A percentile compares a stretch with the other conserved stretches of the same genome.
Evolutionary conservation across 1,284 basidiomycete species (phyloP).

Genomic region (Ceratobasidium sp.): DNA sequence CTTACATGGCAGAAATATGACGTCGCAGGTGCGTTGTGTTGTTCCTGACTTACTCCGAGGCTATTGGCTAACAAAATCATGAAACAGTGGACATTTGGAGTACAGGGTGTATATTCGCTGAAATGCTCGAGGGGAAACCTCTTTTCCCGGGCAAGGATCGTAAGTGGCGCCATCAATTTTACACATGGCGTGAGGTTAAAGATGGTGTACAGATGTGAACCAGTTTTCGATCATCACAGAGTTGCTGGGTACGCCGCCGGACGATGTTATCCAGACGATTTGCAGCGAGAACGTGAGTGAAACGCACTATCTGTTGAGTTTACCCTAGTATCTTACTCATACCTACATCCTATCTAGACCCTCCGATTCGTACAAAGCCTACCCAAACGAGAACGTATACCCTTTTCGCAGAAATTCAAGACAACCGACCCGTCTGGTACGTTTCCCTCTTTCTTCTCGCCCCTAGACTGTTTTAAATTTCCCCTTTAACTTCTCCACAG

Average conservation of each 20-base stretch:
- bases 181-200: too few relatives aligned
- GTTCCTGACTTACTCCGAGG: neutral
- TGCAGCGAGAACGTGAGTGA: conserved; percentile 93
- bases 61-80: neutral
- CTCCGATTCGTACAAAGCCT: conserved; percentile 98
- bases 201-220: conserved; percentile 84
- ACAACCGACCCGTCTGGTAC: conserved; percentile 88
- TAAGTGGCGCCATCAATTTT: conserved; percentile 61
- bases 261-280: conserved; percentile 99
- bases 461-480: neutral
- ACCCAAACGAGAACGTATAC: conserved; percentile 95
- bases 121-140: conserved; percentile 99
- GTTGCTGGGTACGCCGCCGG: conserved; percentile 92
- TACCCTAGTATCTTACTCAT: neutral
- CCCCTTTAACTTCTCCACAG: conserved; percentile 59
- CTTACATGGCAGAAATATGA: conserved; percentile 99
- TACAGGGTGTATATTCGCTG: conserved; percentile 99
- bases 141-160: conserved; percentile 99
- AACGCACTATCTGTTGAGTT: neutral
- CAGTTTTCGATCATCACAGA: conserved; percentile 99
- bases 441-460: conserved; percentile 40
- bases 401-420: conserved; percentile 93
- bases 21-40: conserved; percentile 74
- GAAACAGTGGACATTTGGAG: conserved; percentile 93
- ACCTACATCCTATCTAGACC: conserved; percentile 70